Evolutionary conservation across 1,284 basidiomycete genomes (phyloP).

Genomic region (Irpex sp.): DNA sequence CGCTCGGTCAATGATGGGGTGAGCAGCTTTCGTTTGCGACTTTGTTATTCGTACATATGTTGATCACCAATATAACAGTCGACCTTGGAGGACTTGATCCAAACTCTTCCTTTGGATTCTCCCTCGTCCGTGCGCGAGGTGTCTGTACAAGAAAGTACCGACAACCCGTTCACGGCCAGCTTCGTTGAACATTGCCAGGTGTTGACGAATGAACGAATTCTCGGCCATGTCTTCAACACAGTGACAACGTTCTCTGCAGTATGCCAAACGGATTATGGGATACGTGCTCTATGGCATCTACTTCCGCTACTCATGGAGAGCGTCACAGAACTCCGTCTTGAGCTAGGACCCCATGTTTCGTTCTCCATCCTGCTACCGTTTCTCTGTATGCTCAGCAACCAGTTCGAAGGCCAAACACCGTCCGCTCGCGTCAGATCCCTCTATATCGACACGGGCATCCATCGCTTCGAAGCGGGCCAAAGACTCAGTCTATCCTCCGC

Average conservation of each 20-base stretch:
- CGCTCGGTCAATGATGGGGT: background rate
- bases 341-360: background rate
- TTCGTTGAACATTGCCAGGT: background rate
- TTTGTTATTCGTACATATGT: background rate
- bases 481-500: slow-evolving; percentile 2
- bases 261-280: background rate
- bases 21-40: background rate
- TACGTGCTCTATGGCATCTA: background rate
- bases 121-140: background rate
- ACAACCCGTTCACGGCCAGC: background rate
- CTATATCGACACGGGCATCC: background rate
- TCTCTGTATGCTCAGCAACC: background rate
- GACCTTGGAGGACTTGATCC: background rate
- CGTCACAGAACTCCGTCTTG: background rate
- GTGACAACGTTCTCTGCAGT: background rate
- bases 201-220: background rate
- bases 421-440: background rate
- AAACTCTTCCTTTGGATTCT: background rate
- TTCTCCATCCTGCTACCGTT: background rate
- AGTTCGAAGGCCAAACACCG: background rate
- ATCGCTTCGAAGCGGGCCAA: slow-evolving; percentile 4
- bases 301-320: background rate
- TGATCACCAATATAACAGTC: background rate
- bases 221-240: background rate
- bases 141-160: background rate